These are phyloP conservation scores for Ganoderma lucidum DNA, from an alignment of 1,284 basidiomycete species.

Conservation along the genomic window DNA sequence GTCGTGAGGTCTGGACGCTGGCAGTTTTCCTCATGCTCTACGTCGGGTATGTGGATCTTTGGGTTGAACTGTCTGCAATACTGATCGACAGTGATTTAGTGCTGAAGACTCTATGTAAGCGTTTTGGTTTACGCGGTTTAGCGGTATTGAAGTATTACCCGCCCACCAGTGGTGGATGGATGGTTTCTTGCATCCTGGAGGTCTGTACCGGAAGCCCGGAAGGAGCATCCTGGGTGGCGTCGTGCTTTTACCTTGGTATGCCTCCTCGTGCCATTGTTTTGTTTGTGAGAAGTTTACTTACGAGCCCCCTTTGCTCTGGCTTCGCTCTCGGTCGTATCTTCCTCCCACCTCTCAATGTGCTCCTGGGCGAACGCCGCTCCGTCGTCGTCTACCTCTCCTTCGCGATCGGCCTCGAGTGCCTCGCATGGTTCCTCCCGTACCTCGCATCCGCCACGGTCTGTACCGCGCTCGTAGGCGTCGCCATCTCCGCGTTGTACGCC, in stretches of 20 bases:
- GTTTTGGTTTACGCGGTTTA: neutral
- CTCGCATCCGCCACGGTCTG: conserved; percentile 43
- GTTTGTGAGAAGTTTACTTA: neutral
- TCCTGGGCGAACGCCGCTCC: conserved; percentile 43
- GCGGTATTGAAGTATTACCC: neutral
- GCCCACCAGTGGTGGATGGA: conserved; percentile 40
- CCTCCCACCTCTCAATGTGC: conserved; percentile 41
- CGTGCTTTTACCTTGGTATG: conserved; percentile 43
- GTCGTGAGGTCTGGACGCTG: conserved; percentile 42
- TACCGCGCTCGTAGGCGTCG: conserved; percentile 45
- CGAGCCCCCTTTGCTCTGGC: conserved; percentile 26
- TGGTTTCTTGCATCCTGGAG: conserved; percentile 41
- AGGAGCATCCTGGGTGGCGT: conserved; percentile 45
- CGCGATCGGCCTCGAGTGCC: conserved; percentile 42
- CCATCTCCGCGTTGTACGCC: conserved; percentile 46
- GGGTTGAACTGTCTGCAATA: neutral
- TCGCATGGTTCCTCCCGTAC: conserved; percentile 43
- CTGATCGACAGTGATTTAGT: conserved; percentile 23
- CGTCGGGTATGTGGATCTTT: conserved; percentile 36
- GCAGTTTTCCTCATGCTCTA: conserved; percentile 45
- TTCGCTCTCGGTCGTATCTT: conserved; percentile 43
- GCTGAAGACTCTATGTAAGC: conserved; percentile 46
- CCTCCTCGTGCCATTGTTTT: neutral
- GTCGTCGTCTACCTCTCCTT: conserved; percentile 42
- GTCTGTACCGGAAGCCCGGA: conserved; percentile 42